These are phyloP conservation scores for Cylindrotheca closterium DNA, from an alignment of 108 stramenopile species.

Conservation along the genomic window DNA sequence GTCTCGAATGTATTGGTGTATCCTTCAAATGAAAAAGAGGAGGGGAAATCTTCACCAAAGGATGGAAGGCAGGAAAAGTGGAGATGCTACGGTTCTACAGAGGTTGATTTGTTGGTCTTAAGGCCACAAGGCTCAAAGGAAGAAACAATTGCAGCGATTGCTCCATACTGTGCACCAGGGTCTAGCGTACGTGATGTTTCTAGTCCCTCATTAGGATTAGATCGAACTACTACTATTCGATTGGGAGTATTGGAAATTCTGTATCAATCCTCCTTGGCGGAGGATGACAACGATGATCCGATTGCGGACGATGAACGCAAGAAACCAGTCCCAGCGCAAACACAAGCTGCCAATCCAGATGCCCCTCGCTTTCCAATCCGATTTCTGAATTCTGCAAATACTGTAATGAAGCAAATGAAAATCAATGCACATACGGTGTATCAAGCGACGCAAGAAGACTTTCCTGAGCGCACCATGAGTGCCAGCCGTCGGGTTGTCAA, in stretches of 20 bases:
- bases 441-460: constrained; percentile 32
- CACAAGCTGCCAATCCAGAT: background rate
- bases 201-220: background rate
- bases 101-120: constrained; percentile 46
- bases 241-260: constrained; percentile 37
- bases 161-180: constrained; percentile 33
- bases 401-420: constrained; percentile 31
- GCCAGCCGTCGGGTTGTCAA: constrained; percentile 20
- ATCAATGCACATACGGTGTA: constrained; percentile 31
- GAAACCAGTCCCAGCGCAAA: background rate
- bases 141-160: constrained; percentile 32
- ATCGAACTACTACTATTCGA: constrained; percentile 30
- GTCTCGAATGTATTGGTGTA: constrained; percentile 27
- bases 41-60: constrained; percentile 1
- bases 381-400: constrained; percentile 8
- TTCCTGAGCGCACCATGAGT: constrained; percentile 17
- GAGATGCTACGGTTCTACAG: constrained; percentile 49
- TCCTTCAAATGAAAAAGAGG: constrained; percentile 4
- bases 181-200: constrained; percentile 31
- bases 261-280: constrained; percentile 15
- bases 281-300: constrained; percentile 4
- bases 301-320: background rate
- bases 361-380: background rate
- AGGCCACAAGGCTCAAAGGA: constrained; percentile 16
- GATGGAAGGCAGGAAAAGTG: constrained; percentile 19